Conservation (phyloP, 257 asterid genomes). For the Solanum lycopersicoides region DNA sequence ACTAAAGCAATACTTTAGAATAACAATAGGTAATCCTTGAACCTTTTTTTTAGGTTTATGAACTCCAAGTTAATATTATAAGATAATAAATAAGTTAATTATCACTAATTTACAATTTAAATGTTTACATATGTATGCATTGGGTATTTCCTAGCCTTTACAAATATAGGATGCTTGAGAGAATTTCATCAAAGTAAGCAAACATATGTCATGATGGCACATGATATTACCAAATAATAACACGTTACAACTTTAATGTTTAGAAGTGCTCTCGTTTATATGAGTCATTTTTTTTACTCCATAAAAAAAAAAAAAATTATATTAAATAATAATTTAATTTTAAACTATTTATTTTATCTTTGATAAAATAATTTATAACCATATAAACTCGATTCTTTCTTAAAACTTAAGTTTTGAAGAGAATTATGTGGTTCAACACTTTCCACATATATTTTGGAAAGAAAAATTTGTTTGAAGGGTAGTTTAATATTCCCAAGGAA, state of each 20-base stretch:
- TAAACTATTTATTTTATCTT: too few relatives aligned
- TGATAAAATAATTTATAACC: too few relatives aligned
- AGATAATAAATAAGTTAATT: background rate
- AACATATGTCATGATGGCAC: background rate
- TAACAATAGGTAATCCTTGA: background rate
- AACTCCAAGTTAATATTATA: background rate
- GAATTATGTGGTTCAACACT: background rate
- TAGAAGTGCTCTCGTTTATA: too few relatives aligned
- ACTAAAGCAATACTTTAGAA: background rate
- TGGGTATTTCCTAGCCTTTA: background rate
- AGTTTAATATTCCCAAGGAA: background rate
- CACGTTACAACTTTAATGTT: background rate
- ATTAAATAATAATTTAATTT: rapidly evolving
- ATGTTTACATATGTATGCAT: background rate
- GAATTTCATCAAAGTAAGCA: background rate
- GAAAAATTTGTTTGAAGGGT: too few relatives aligned
- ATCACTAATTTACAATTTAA: background rate
- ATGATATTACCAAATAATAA: background rate
- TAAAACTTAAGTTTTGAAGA: background rate
- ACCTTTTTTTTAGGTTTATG: background rate
- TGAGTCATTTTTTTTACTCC: too few relatives aligned
- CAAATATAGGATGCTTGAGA: background rate
- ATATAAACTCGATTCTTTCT: too few relatives aligned
- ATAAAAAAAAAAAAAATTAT: too few relatives aligned
- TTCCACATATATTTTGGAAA: background rate